Base-by-base conservation (phyloP, 2,329 filamentous ascomycete species). In the Paecilomyces variotii region DNA sequence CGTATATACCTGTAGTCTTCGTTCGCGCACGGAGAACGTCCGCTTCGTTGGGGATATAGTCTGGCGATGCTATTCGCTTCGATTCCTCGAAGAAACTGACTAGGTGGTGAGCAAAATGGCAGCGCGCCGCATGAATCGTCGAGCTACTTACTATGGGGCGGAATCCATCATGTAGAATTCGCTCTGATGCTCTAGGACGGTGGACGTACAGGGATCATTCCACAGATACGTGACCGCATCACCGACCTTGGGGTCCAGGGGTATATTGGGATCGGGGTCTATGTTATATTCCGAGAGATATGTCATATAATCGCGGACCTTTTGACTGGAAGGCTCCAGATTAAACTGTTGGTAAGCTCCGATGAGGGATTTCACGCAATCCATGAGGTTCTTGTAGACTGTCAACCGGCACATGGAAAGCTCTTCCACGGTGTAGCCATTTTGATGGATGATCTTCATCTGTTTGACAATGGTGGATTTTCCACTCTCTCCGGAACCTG, bases 91-190 rank as follows among this genome's bases (percentile, higher is more conserved):
- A 97, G 79, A 99, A 99, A 78, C 94, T 99, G 69, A 4, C 4
- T 14, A 14, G 14, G n/a, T 45, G 6, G 19, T 56, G 51, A 54
- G 28, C 52, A 55, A 50, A 56, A 19, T 26, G 49, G 68, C 53
- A 65, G 67, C 62, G 54, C 64, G 65, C 25, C 25, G 54, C 30
- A 39, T 2, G 26, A 54, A 56, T 45, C 30, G 25, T 45, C 30
- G 30, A 25, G 26, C 24, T 61, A 66, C 89, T 73, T 83, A 99
- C 93, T 99, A 99, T 79, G 92, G 91, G 56, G 94, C 94, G 26
- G 94, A 99, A 75, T 99, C 94, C 94, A 99, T 99, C 59, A 99
- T 80, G 72, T 99, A 99, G 74, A 99, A 99, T 76, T 99, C 93
- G 71, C 91, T 96, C 73, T 96, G 90, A 72, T 94, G 90, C 70